These are phyloP conservation scores for Leccinum pellstonianum DNA, from an alignment of 768 basidiomycete species.

Conservation along the genomic window DNA sequence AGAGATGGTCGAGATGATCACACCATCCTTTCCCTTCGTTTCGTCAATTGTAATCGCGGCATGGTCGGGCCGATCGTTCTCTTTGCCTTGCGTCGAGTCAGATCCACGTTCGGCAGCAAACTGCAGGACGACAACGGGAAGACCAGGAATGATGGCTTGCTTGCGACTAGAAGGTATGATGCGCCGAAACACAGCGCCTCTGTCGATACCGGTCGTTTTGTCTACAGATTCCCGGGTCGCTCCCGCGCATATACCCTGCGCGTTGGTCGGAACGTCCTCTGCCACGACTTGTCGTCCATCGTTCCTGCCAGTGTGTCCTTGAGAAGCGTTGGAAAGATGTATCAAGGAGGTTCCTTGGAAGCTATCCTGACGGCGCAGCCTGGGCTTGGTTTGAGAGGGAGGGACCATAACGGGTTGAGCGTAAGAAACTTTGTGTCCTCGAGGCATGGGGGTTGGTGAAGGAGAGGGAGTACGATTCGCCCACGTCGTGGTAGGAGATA, in stretches of 20 bases:
- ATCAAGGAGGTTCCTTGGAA: not conserved
- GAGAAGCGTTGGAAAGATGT: not conserved
- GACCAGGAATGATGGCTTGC: not conserved
- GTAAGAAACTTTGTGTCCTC: not conserved
- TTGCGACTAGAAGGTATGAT: not conserved
- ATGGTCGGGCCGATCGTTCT: not conserved
- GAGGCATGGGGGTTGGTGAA: not conserved
- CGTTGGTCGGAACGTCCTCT: not conserved
- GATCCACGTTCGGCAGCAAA: not conserved
- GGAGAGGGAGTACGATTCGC: not conserved
- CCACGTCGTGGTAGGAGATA: not conserved
- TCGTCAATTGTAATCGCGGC: not conserved
- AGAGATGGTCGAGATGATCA: not conserved
- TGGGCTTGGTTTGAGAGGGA: not conserved
- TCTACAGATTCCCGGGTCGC: not conserved
- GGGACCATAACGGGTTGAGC: not conserved
- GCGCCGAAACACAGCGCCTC: not conserved
- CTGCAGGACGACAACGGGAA: not conserved
- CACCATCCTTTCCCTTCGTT: not conserved
- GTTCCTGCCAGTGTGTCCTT: not conserved
- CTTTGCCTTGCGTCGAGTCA: not conserved
- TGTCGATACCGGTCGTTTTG: not conserved
- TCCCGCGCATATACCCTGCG: constrained; percentile 12
- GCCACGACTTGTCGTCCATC: not conserved
- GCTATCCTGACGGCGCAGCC: not conserved